phyloP scores from a whole-genome alignment of 441 rosid genomes.

The Euphorbia schlechtendalii region DNA sequence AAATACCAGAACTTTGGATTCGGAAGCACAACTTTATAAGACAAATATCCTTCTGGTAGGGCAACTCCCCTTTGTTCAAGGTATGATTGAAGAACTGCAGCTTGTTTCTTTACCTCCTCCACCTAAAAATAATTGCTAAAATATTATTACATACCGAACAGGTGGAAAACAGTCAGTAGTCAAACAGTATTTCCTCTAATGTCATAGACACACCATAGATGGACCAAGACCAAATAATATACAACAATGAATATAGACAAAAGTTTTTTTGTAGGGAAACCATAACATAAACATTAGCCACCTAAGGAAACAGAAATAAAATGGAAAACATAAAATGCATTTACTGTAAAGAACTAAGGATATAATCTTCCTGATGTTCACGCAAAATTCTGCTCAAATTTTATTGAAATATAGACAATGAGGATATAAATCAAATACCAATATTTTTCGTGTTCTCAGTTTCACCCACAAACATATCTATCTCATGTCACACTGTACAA shows the following conservation, averaged over 20 bases:
- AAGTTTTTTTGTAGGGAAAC: too few relatives aligned
- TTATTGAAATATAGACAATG: neutral
- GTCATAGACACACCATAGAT: neutral
- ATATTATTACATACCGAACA: neutral
- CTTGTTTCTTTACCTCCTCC: constrained; percentile 49
- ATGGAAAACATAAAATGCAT: neutral
- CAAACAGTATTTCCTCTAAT: neutral
- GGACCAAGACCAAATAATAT: neutral
- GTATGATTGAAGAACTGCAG: constrained; percentile 74
- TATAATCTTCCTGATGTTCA: neutral
- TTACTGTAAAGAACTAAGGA: neutral
- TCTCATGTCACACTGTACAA: neutral
- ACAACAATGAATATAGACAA: neutral
- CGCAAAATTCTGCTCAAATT: neutral
- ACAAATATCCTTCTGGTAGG: constrained; percentile 64
- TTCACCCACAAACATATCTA: neutral
- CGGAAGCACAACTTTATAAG: constrained; percentile 82
- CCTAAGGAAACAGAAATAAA: neutral
- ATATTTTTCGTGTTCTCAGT: neutral
- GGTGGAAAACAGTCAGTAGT: neutral
- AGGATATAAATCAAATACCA: neutral
- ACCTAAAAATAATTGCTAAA: constrained; percentile 40
- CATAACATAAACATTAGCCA: too few relatives aligned
- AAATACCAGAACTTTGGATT: constrained; percentile 73
- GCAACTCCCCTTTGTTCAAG: constrained; percentile 83